Percentiles rank a stretch among this genome's conserved stretches.
phyloP scores from a whole-genome alignment of 306 rosid species.

The Ormosia semicastrata region DNA sequence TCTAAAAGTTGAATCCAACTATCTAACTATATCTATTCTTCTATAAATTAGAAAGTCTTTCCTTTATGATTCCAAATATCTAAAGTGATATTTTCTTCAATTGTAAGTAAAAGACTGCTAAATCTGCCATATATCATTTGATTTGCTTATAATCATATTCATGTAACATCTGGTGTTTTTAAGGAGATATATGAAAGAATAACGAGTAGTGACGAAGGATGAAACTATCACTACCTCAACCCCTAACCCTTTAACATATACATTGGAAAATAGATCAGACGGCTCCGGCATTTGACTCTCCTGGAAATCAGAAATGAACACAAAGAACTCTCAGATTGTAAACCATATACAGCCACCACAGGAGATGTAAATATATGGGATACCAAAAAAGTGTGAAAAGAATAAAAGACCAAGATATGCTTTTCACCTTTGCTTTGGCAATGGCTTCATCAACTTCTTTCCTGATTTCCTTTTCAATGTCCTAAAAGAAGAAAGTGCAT shows the following conservation, averaged over 20 bases:
- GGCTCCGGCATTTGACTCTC: constrained; percentile 78
- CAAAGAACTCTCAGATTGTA: constrained; percentile 4
- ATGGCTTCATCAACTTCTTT: constrained; percentile 81
- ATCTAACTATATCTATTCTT: not conserved
- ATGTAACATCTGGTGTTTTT: not conserved
- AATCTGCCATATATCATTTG: not conserved
- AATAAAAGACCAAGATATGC: not conserved
- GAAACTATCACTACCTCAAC: constrained; percentile 54
- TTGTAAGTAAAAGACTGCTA: not conserved
- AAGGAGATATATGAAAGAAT: not conserved
- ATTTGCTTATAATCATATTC: not conserved
- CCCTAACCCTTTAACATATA: constrained; percentile 64
- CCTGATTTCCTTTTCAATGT: constrained; percentile 71
- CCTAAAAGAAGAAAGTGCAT: constrained; percentile 42
- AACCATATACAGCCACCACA: not conserved
- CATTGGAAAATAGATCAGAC: constrained; percentile 58
- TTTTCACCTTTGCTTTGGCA: constrained; percentile 78
- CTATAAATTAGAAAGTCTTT: not conserved
- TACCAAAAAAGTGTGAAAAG: not conserved
- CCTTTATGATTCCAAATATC: not conserved
- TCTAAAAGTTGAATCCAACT: not conserved
- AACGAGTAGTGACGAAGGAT: not conserved
- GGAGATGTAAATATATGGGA: not conserved
- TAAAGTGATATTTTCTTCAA: not conserved
- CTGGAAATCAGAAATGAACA: constrained; percentile 47